Base-by-base conservation (phyloP, 2,329 filamentous ascomycete species). In the Venturia nashicola region DNA sequence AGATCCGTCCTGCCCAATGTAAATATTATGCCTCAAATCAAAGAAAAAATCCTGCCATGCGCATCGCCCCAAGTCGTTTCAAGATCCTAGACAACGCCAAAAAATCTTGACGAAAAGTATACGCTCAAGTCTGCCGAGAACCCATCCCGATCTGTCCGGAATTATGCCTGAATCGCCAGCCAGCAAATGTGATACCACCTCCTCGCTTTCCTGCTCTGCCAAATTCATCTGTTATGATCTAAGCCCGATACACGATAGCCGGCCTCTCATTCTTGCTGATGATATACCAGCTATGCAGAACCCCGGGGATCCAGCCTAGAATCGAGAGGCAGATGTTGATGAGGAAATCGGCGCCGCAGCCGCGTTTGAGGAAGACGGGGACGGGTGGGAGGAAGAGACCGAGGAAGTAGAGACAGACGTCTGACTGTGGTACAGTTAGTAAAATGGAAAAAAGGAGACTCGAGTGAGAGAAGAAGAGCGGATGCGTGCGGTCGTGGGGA, bases 251-350 rank as follows among this genome's bases (percentile, higher is more conserved):
- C 23, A 11, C 46, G 7, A 18, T 43, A 23, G 23, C 61, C 5
- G 34, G 48, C 39, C 61, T 16, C 62, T 61, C 59, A 39, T 44
- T 27, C 48, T 61, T 65, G 63, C 44, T 40, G 18, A 65, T 61
- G 34, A 65, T 65, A 57, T 65, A 65, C 63, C 63, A 65, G 14
- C 61, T 18, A 39, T 65, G 71, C 9, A 73, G 66, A 0, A 73
- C 69, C 18, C 70, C 71, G 5, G 69, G 69, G 11, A 72, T 68
- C 69, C 71, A 74, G 12, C 74, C 76, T 6, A 78, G 66, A 18
- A 74, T 68, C 12, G 66, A 70, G 11, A 78, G 67, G 14, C 67
- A 67, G 48, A 78, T 74, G 65, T 77, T 78, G 67, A 78, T 77
- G 23, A 76, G 64, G 32, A 78, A 68, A 59, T 78, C 75, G 7